Evolutionary conservation across 1,284 basidiomycete genomes (phyloP).

Genomic region (Filobasidium uniguttulatum): DNA sequence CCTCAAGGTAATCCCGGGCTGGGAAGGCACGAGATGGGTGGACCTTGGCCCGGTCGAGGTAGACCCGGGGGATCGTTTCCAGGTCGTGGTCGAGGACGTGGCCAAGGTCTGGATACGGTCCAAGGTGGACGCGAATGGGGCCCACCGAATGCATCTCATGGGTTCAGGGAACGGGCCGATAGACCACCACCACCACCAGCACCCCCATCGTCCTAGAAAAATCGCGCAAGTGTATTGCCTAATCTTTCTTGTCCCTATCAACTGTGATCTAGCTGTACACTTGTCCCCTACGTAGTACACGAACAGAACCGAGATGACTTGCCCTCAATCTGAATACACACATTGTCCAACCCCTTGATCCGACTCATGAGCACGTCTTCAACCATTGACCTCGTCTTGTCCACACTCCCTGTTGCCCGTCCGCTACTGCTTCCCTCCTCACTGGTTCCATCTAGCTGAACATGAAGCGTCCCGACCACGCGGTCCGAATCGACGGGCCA

Average conservation of each 20-base stretch:
- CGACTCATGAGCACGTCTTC: conserved; percentile 52
- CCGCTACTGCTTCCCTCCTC: conserved; percentile 41
- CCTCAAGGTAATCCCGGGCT: no score
- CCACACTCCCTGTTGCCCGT: conserved; percentile 11
- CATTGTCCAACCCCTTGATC: conserved; percentile 66
- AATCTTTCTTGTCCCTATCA: background rate
- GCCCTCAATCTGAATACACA: conserved; percentile 68
- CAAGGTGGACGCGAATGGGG: no score
- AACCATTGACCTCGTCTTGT: conserved; percentile 41
- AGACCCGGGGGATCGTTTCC: no score
- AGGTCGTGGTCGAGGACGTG: no score
- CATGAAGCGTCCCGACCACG: conserved; percentile 77
- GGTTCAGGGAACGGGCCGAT: no score
- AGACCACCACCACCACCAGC: background rate
- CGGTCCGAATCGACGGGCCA: conserved; percentile 88
- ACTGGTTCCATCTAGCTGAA: conserved; percentile 45
- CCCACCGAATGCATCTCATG: no score
- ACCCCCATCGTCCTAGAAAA: background rate
- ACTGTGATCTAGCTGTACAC: conserved; percentile 34
- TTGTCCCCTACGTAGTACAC: conserved; percentile 53
- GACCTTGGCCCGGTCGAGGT: no score
- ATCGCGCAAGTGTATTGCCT: background rate
- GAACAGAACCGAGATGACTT: conserved; percentile 28
- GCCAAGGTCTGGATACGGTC: no score
- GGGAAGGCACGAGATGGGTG: no score